Evolutionary conservation across 345 rosid species (phyloP), one percentile per base, ranked within the genome.

Genomic region (Euclidium syriacum): DNA sequence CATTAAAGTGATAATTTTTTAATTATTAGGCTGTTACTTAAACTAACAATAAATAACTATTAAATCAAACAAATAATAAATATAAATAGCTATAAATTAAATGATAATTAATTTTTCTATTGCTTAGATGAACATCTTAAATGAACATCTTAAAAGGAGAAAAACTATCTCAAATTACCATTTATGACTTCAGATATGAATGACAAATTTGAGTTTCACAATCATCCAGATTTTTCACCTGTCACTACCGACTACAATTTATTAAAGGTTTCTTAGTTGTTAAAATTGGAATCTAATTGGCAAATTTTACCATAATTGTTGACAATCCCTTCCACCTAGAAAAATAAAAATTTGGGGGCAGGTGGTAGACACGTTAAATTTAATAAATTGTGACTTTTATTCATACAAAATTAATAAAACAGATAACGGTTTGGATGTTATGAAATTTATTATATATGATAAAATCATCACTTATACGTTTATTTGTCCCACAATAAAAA

Each of bases 341-440:
- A 1, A 33, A n/a, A n/a, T n/a, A n/a, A n/a, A 15, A 27, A 40
- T 33, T 61, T 40, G 39, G 48, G 49, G 67, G 67, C 48, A 61
- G 62, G 32, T 60, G 35, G 62, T 52, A 39, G 72, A 22, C 9
- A 34, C 56, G 12, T 19, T 43, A 6, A 17, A 49, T 23, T 59
- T 40, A 29, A 16, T 42, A 24, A 48, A 25, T 2, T 25, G 4
- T 53, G 55, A 70, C 49, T 53, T 36, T 44, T 53, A 49, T 52
- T 22, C 68, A 52, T 53, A 11, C 50, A 26, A 50, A 16, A 34
- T 61, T 25, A 44, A 26, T 7, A 20, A 70, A 54, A 30, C 62
- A 54, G 57, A 46, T 62, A 10, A 51, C 41, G 6, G 73, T 59
- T 68, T 68, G 54, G 60, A 44, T 51, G 73, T 41, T 24, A 17